Conservation (phyloP, 495 filamentous ascomycete species). For the Podospora australis region DNA sequence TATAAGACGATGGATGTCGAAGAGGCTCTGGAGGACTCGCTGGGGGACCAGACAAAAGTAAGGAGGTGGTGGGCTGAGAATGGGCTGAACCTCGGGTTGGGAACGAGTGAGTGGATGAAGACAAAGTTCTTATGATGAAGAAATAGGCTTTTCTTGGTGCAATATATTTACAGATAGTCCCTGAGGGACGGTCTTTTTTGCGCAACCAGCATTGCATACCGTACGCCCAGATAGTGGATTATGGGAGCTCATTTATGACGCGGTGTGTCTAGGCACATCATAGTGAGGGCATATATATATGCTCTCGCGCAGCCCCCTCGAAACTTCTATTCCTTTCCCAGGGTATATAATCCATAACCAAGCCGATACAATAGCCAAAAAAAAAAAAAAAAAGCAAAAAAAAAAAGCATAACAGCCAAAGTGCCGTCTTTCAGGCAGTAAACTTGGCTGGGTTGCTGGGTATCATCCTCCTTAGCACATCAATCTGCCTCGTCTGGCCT, state of each 20-base stretch:
- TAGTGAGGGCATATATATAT: no score
- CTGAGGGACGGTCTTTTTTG: no score
- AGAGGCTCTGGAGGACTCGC: constrained; percentile 82
- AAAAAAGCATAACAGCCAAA: constrained; percentile 16
- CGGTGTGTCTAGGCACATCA: no score
- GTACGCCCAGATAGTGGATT: no score
- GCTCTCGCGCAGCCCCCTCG: no score
- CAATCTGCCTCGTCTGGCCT: constrained; percentile 54
- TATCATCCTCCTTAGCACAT: constrained; percentile 56
- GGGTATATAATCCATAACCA: no score
- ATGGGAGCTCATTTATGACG: no score
- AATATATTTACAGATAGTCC: no score
- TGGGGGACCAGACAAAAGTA: constrained; percentile 63
- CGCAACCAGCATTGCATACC: no score
- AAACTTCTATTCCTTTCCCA: no score
- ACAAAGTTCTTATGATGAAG: constrained; percentile 29
- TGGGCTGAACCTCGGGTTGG: constrained; percentile 77
- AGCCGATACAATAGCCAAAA: neutral
- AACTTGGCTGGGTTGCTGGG: constrained; percentile 58
- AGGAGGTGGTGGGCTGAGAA: constrained; percentile 86
- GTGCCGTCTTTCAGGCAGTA: no score
- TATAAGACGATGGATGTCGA: constrained; percentile 96
- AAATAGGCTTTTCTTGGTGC: no score
- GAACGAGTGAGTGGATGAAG: constrained; percentile 92
- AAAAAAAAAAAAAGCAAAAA: neutral